Conservation (phyloP, 225 moss, liverwort and hornwort species). For the Takakia lepidozioides region DNA sequence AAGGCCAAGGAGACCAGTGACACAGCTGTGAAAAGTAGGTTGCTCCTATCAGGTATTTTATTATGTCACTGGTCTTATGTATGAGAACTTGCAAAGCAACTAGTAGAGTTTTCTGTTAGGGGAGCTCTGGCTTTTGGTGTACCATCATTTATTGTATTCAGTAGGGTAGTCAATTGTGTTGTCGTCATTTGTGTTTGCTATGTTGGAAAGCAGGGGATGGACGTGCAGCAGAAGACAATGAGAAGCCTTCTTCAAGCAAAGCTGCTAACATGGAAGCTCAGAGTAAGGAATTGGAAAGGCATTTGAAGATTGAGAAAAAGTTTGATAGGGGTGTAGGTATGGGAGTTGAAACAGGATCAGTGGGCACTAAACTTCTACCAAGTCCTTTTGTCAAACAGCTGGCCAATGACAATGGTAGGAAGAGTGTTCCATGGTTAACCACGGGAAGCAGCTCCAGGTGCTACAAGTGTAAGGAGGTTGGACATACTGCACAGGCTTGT, state of each 20-base stretch:
- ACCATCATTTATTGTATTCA: no score
- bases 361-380: conserved; percentile 17
- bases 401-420: conserved; percentile 23
- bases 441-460: conserved; percentile 46
- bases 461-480: conserved; percentile 59
- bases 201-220: conserved; percentile 1
- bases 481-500: conserved; percentile 61
- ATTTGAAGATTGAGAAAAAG: conserved; percentile 22
- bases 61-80: no score
- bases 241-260: no score
- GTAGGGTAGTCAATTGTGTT: no score
- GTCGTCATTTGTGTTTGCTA: no score
- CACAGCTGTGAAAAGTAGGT: background rate
- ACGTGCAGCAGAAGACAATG: conserved; percentile 14
- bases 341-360: conserved; percentile 16
- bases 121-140: no score
- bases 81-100: no score
- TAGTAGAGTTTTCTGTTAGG: no score
- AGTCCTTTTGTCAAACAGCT: conserved; percentile 27
- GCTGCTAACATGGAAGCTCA: no score
- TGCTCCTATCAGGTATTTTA: background rate
- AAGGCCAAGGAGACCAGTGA: background rate
- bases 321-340: conserved; percentile 14
- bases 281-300: no score
- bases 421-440: conserved; percentile 49